Percentiles rank a stretch among this genome's conserved stretches.
phyloP scores from a whole-genome alignment of 176 grass and related monocot species.

The Paspalum vaginatum region DNA sequence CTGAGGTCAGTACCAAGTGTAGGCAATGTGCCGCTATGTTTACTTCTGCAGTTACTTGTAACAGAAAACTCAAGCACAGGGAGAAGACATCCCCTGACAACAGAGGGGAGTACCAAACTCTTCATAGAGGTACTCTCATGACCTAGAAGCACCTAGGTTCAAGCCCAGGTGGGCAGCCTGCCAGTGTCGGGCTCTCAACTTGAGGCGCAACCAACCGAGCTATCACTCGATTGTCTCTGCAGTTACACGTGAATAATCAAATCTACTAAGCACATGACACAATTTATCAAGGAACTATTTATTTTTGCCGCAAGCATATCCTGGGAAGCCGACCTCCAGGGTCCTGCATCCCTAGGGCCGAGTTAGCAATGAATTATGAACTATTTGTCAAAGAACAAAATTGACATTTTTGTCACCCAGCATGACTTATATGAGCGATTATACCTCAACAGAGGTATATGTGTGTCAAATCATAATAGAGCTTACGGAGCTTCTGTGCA shows the following conservation, averaged over 20 bases:
- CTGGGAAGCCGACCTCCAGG: no score
- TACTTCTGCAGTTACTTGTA: neutral
- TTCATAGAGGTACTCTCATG: neutral
- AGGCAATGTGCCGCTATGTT: neutral
- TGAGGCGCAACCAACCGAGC: no score
- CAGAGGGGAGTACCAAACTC: neutral
- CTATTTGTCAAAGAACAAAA: neutral
- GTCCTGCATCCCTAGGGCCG: no score
- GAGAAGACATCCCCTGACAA: neutral
- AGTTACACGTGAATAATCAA: neutral
- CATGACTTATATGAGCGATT: neutral
- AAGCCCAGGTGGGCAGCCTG: neutral
- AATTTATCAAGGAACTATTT: neutral
- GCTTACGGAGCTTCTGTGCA: neutral
- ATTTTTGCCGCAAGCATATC: no score
- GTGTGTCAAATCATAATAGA: neutral
- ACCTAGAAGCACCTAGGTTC: neutral
- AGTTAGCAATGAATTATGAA: neutral
- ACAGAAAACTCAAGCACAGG: neutral
- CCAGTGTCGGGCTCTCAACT: neutral
- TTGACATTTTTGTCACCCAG: neutral
- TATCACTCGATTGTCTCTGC: neutral
- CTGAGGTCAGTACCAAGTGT: conserved; percentile 60
- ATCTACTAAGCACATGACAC: neutral
- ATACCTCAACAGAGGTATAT: neutral